Evolutionary conservation across 306 rosid genomes (phyloP), one percentile per base, ranked within the genome.

Genomic region (Argentina anserina): DNA sequence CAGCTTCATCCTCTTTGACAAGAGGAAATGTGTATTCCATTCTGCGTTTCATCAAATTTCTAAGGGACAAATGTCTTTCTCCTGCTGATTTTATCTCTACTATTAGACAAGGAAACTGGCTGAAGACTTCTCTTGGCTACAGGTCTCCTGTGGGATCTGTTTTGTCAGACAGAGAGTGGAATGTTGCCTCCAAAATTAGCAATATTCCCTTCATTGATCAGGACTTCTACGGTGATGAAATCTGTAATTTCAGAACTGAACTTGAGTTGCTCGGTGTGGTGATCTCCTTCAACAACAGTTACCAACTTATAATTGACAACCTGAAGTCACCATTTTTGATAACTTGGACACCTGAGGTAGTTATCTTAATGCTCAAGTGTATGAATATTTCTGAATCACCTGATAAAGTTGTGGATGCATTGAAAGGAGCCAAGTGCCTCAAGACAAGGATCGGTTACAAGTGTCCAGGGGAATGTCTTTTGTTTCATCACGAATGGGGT

Each of bases 71-170:
- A 1, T 28, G 0, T 66, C 76, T 82, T 70, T 76, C 85, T 29
- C 33, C n/a, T 0, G 77, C 67, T 1, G 34, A 65, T 12, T 90
- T 92, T 61, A 79, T 90, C 53, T 6, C 53, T 40, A 74, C 84
- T 74, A 69, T 92, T 31, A 81, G n/a, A 45, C 10, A 28, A n/a
- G 81, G 70, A 47, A 81, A 58, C 21, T 87, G 96, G 96, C 76
- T 90, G 3, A 79, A 61, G 87, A 92, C 98, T 7, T 70, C 70
- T 12, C 21, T 21, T 6, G 96, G 92, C 55, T 75, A 76, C 65
- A 87, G 77, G 77, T 82, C 91, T 52, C 96, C 98, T 2, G 75
- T 47, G 13, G 87, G 81, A 50, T 80, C 96, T 4, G 96, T 92
- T 29, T 73, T 88, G 83, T 73, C 56, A 55, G 81, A 79, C 65